Evolutionary conservation across 108 stramenopile genomes (phyloP).

Genomic region (Cafeteria roenbergensis): DNA sequence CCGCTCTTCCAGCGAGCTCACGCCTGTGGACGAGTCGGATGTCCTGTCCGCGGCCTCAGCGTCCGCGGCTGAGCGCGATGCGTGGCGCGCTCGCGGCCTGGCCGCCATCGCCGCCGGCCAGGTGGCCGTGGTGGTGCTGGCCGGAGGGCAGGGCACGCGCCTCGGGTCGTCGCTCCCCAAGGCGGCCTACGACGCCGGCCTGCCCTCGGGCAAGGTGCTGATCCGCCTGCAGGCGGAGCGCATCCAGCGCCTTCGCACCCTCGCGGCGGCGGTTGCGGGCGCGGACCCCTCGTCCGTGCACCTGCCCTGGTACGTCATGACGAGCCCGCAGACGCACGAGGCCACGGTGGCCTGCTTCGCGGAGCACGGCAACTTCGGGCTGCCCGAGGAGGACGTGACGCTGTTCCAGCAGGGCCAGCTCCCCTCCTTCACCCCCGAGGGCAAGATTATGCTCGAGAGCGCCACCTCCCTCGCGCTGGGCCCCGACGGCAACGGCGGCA

Average conservation of each 20-base stretch:
- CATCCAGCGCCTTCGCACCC: slow-evolving; percentile 40
- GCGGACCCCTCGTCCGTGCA: neutral
- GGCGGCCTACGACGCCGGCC: slow-evolving; percentile 81
- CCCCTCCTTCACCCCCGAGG: slow-evolving; percentile 66
- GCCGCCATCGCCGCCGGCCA: slow-evolving; percentile 30
- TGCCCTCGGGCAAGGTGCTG: slow-evolving; percentile 62
- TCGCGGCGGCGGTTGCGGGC: slow-evolving; percentile 11
- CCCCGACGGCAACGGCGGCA: slow-evolving; percentile 94
- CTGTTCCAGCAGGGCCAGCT: slow-evolving; percentile 85
- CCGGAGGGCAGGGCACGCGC: slow-evolving; percentile 89
- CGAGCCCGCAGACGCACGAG: slow-evolving; percentile 78
- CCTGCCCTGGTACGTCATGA: slow-evolving; percentile 88
- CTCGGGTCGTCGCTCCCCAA: slow-evolving; percentile 85
- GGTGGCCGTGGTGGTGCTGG: slow-evolving; percentile 76
- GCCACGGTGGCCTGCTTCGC: slow-evolving; percentile 62
- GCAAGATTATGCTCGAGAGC: slow-evolving; percentile 75
- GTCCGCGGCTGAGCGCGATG: neutral
- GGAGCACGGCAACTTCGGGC: slow-evolving; percentile 60
- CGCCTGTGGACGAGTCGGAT: slow-evolving; percentile 5
- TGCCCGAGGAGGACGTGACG: slow-evolving; percentile 50
- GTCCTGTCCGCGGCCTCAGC: neutral
- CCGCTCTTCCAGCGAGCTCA: neutral
- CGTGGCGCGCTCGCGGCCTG: slow-evolving; percentile 24
- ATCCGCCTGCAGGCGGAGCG: slow-evolving; percentile 74
- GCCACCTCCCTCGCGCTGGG: slow-evolving; percentile 54